phyloP scores from a whole-genome alignment of 768 basidiomycete genomes.

The Mycena olivaceomarginata region DNA sequence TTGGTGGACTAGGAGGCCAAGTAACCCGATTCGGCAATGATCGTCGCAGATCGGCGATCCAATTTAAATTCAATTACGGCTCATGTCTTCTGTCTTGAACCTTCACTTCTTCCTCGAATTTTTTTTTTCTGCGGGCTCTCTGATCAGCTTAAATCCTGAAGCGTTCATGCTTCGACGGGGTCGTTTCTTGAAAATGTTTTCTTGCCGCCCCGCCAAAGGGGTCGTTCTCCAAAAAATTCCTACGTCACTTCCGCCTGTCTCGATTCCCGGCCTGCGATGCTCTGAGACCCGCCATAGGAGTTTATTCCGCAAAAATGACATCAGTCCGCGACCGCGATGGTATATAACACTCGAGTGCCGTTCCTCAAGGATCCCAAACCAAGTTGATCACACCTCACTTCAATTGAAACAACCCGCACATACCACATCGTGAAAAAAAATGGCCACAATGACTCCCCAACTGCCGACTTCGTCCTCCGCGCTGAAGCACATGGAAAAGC shows the following conservation, averaged over 20 bases:
- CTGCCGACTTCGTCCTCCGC: constrained; percentile 46
- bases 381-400: no score
- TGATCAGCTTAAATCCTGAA: no score
- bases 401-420: neutral
- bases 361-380: neutral
- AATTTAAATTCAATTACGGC: no score
- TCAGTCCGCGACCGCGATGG: neutral
- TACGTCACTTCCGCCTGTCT: constrained; percentile 5
- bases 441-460: constrained; percentile 44
- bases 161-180: no score
- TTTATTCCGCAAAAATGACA: constrained; percentile 11
- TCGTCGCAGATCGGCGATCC: neutral
- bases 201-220: neutral
- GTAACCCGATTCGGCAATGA: neutral
- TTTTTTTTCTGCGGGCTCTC: no score
- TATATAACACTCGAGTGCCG: neutral
- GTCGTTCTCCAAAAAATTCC: neutral
- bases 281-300: neutral
- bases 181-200: no score
- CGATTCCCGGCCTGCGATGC: neutral
- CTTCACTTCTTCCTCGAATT: no score
- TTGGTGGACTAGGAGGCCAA: neutral
- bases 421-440: neutral
- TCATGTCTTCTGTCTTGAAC: no score
- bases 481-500: constrained; percentile 62